Conservation (phyloP, 768 basidiomycete genomes). For the Galerina sulciceps region DNA sequence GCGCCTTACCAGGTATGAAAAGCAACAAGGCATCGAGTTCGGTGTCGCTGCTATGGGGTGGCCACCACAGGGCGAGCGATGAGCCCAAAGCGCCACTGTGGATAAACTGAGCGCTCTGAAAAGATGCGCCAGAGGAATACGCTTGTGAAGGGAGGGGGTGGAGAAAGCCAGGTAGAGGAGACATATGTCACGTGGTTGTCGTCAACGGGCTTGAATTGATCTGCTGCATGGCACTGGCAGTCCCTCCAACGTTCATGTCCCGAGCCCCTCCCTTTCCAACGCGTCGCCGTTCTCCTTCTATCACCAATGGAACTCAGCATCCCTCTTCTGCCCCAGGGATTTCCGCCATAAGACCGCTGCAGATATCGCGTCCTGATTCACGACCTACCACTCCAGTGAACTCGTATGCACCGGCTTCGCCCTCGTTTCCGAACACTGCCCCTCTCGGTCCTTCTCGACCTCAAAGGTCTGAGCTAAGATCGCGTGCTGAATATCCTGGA, state of each 20-base stretch:
- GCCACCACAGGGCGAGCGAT: constrained; percentile 61
- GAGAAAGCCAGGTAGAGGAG: constrained; percentile 39
- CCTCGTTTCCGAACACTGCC: constrained; percentile 42
- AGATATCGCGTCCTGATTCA: constrained; percentile 60
- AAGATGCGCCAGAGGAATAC: constrained; percentile 7
- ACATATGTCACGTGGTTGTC: neutral
- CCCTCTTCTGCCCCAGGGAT: constrained; percentile 39
- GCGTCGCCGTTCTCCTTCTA: constrained; percentile 54
- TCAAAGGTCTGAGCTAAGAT: constrained; percentile 68
- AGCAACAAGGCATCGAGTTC: constrained; percentile 40
- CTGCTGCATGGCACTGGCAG: neutral
- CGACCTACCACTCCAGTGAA: constrained; percentile 56
- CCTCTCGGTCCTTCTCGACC: constrained; percentile 64
- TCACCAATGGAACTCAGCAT: constrained; percentile 42
- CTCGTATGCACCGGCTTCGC: constrained; percentile 37
- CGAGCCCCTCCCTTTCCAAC: constrained; percentile 60
- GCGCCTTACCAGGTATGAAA: constrained; percentile 52
- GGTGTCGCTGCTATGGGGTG: constrained; percentile 22
- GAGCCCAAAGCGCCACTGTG: constrained; percentile 42
- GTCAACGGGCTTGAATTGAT: neutral
- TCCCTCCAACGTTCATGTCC: constrained; percentile 46
- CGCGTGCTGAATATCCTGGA: constrained; percentile 56
- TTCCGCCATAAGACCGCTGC: constrained; percentile 55
- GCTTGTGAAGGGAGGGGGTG: constrained; percentile 19
- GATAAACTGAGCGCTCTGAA: constrained; percentile 38